A percentile compares a stretch with the other conserved stretches of the same genome.
Conservation (phyloP, 2,329 filamentous ascomycete genomes). For the Fusarium guadeloupense region DNA sequence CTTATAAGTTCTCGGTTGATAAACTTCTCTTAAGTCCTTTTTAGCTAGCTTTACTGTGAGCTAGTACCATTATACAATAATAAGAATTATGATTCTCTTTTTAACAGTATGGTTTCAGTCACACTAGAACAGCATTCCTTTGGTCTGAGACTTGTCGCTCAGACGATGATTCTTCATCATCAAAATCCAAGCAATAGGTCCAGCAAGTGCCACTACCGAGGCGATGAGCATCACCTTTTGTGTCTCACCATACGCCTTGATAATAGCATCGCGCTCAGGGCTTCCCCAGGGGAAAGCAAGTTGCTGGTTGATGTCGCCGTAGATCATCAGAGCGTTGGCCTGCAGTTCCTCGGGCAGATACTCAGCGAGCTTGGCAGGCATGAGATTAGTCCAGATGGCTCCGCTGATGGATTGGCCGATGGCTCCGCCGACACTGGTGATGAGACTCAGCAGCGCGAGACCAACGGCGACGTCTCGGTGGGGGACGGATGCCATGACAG, state of each 20-base stretch:
- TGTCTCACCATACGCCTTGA: slow-evolving; percentile 20
- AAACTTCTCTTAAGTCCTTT: too few species aligned
- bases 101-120: too few species aligned
- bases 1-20: too few species aligned
- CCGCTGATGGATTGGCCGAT: slow-evolving; percentile 56
- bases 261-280: slow-evolving; percentile 37
- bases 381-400: slow-evolving; percentile 46
- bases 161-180: slow-evolving; percentile 21
- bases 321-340: slow-evolving; percentile 25
- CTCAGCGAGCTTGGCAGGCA: slow-evolving; percentile 31
- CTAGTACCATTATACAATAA: too few species aligned
- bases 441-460: slow-evolving; percentile 65
- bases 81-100: too few species aligned
- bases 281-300: slow-evolving; percentile 33
- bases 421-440: slow-evolving; percentile 63
- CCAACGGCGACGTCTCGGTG: slow-evolving; percentile 59
- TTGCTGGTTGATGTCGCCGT: slow-evolving; percentile 33
- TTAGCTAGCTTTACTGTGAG: too few species aligned
- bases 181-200: slow-evolving; percentile 6
- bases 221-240: slow-evolving; percentile 29
- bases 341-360: slow-evolving; percentile 33
- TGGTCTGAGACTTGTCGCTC: slow-evolving; percentile 10
- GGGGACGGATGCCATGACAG: slow-evolving; percentile 45
- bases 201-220: neutral
- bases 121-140: slow-evolving; percentile 8